Evolutionary conservation across 371 early-diverging fungal species (phyloP), one percentile per base, ranked within the genome.

Genomic region (Mucor lusitanicus): DNA sequence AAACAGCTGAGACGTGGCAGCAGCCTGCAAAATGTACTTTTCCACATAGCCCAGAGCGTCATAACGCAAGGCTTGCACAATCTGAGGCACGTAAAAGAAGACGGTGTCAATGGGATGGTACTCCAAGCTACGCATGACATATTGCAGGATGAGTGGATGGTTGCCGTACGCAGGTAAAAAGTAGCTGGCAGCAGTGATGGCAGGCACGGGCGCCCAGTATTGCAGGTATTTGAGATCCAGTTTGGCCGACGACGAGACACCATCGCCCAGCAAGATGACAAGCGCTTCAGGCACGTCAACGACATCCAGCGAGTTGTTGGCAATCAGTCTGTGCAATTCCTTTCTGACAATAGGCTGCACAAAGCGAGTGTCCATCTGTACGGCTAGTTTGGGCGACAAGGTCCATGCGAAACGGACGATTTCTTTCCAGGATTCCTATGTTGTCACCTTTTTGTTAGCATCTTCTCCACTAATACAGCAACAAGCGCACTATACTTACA

Each of bases 61-160:
- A 69, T 94, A 85, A 15, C 98, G 93, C 27, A 99, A 82, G 2
- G 97, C 94, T 82, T 99, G 99, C 0, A 99, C 99, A 70, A 99
- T 88, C 79, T 99, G 99, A 6, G 99, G 99, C 6, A 99, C 89
- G 71, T 97, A 99, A 78, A 99, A 99, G 84, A 99, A 99, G n/a
- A 97, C 95, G 4, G 90, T 86, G 35, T 97, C 97, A 5, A 96
- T 91, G 2, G 96, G 95, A 75, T 90, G 95, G 70, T 89, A 87
- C 70, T 96, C 93, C 35, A 99, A 73, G 17, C 91, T 87, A 4
- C 97, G 87, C 86, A 97, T 91, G 7, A 96, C 92, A 73, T 97
- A 98, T 74, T 99, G 98, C 42, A 97, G 74, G 0, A 96, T 84
- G 80, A 94, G 86, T 4, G 99, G 95, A 63, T 95, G 86, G 67